Evolutionary conservation across 2,329 filamentous ascomycete species (phyloP), one percentile per base, ranked within the genome.

Genomic region (Epichloe sibirici): DNA sequence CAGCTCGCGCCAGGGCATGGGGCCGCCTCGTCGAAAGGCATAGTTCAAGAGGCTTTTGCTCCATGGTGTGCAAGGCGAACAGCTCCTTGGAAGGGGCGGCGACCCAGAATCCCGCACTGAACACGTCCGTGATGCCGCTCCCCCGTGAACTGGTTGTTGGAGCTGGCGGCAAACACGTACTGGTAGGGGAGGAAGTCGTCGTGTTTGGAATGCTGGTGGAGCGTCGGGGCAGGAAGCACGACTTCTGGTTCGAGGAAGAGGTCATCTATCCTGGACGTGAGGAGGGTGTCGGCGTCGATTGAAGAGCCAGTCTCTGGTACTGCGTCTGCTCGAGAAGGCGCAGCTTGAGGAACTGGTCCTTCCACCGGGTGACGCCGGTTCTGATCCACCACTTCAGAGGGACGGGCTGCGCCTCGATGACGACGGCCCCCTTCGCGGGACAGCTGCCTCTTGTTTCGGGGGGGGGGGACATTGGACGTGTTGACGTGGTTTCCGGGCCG

Each of bases 11-110:
- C 71, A 73, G 0, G 70, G 69, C 69, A 73, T 73, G 11, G 66
- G 59, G 0, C 70, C 70, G 9, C 63, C 59, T 6, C 64, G 54
- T 9, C 70, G 61, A 55, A 71, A 70, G 2, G 68, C 71, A 56
- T 74, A 73, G 57, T 73, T 73, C 17, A 72, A 59, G 28, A 74
- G 57, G 53, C 67, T 67, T 57, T 57, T 74, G 71, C 55, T 73
- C 71, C 56, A 68, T 68, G 15, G 64, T 66, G 21, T 61, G 59
- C 25, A 71, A 65, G 2, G 65, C 55, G 56, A 66, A 73, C 4
- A 74, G 54, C 47, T 67, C 60, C 1, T 54, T 52, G 12, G 67
- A 69, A 0, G 71, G 71, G 5, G 65, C 62, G 2, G 67, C 60
- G 4, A 74, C 54, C 61, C 70, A 71, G 57, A 74, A 70, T 0